Percentiles rank a stretch among this genome's conserved stretches.
Conservation (phyloP, 257 asterid genomes). For the Linaria vulgaris region DNA sequence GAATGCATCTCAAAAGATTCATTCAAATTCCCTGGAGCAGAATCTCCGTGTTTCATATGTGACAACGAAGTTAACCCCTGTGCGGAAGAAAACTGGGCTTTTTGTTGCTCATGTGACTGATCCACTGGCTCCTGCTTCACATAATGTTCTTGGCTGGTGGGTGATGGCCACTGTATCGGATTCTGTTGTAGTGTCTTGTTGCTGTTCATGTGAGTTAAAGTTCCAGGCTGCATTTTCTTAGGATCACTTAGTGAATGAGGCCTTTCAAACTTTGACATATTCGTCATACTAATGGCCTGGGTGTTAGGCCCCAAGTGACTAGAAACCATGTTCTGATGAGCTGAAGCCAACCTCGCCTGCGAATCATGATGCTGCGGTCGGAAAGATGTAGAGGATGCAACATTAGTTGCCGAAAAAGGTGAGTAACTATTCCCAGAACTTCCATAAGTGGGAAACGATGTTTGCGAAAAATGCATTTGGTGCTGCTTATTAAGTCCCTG, state of each 20-base stretch:
- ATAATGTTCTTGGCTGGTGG: slow-evolving; percentile 46
- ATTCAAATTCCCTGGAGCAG: slow-evolving; percentile 48
- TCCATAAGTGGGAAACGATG: slow-evolving; percentile 56
- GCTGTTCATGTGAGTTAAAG: slow-evolving; percentile 38
- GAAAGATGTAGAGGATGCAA: slow-evolving; percentile 48
- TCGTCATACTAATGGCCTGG: slow-evolving; percentile 49
- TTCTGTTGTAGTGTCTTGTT: slow-evolving; percentile 43
- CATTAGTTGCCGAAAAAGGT: slow-evolving; percentile 54
- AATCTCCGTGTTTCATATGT: slow-evolving; percentile 45
- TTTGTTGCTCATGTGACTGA: slow-evolving; percentile 65
- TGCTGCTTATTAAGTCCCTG: slow-evolving; percentile 78
- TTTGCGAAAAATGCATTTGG: slow-evolving; percentile 62
- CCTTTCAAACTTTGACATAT: slow-evolving; percentile 59
- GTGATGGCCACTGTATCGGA: slow-evolving; percentile 43
- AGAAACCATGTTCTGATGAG: slow-evolving; percentile 52
- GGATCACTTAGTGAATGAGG: slow-evolving; percentile 50
- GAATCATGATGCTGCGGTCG: slow-evolving; percentile 60
- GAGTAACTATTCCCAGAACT: slow-evolving; percentile 53
- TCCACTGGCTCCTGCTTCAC: slow-evolving; percentile 76
- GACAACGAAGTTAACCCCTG: slow-evolving; percentile 54
- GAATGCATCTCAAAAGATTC: slow-evolving; percentile 68
- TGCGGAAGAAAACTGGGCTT: slow-evolving; percentile 47
- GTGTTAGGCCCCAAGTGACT: slow-evolving; percentile 45
- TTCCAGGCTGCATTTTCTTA: slow-evolving; percentile 46
- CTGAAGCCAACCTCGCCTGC: slow-evolving; percentile 63